A percentile compares a stretch with the other conserved stretches of the same genome.
Conservation (phyloP, 2,329 filamentous ascomycete genomes). For the Myriosclerotinia curreyana region DNA sequence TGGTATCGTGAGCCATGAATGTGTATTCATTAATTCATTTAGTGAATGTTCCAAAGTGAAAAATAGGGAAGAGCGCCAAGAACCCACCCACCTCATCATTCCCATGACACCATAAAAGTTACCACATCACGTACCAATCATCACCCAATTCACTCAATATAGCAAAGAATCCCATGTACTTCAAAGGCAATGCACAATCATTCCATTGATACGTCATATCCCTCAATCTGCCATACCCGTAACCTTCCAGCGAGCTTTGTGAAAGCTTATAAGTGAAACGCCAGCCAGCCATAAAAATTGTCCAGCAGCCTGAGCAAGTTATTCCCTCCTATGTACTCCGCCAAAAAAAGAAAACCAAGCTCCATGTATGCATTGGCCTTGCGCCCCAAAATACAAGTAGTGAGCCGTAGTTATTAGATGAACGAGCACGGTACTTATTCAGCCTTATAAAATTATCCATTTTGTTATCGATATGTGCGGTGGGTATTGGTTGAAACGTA, state of each 20-base stretch:
- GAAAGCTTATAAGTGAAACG: slow-evolving; percentile 13
- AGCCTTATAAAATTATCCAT: slow-evolving; percentile 7
- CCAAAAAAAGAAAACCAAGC: slow-evolving; percentile 28
- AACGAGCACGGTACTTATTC: slow-evolving; percentile 3
- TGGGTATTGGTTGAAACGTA: not conserved
- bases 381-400: slow-evolving; percentile 21
- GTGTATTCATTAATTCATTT: too few relatives aligned
- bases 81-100: too few relatives aligned
- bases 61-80: too few relatives aligned
- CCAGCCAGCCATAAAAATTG: slow-evolving; percentile 15
- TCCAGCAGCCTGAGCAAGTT: slow-evolving; percentile 14
- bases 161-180: not conserved
- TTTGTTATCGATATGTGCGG: slow-evolving; percentile 8
- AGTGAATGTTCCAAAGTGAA: too few relatives aligned
- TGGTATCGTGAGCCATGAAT: too few relatives aligned
- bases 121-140: not conserved
- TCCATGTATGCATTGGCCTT: slow-evolving; percentile 22
- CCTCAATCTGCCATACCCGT: slow-evolving; percentile 1
- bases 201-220: slow-evolving; percentile 1
- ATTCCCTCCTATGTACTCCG: slow-evolving; percentile 14
- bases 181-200: slow-evolving; percentile 1
- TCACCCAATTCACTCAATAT: not conserved
- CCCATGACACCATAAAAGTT: too few relatives aligned
- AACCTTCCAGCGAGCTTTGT: slow-evolving; percentile 6
- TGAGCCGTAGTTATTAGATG: slow-evolving; percentile 11